Evolutionary conservation across 371 early-diverging fungal genomes (phyloP).

Genomic region (Entomophthora muscae): DNA sequence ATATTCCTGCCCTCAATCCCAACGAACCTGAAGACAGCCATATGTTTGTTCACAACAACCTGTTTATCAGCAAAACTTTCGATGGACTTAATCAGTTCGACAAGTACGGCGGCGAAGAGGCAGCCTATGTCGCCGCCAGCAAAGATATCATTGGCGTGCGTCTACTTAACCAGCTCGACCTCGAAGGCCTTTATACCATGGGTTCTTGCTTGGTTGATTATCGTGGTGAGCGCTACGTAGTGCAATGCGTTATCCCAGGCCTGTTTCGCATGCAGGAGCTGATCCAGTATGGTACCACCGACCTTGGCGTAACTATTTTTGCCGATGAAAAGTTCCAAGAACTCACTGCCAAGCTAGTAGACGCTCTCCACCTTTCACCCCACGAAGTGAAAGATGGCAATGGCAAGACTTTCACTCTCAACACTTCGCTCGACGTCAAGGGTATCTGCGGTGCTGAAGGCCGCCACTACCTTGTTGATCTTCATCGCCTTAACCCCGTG

Average conservation of each 20-base stretch:
- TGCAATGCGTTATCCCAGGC: conserved; percentile 86
- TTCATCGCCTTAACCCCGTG: conserved; percentile 75
- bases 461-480: conserved; percentile 77
- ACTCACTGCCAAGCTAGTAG: conserved; percentile 44
- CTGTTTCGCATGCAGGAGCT: conserved; percentile 60
- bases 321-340: conserved; percentile 59
- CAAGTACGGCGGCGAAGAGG: conserved; percentile 70
- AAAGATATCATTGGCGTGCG: conserved; percentile 87
- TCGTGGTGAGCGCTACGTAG: conserved; percentile 74
- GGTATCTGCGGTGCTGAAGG: conserved; percentile 82
- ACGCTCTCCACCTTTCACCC: conserved; percentile 59
- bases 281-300: conserved; percentile 79
- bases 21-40: conserved; percentile 52
- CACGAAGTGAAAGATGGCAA: conserved; percentile 54
- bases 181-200: conserved; percentile 59
- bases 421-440: conserved; percentile 78
- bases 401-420: conserved; percentile 37
- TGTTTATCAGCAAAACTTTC: conserved; percentile 82
- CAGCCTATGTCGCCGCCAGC: conserved; percentile 80
- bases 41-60: conserved; percentile 87
- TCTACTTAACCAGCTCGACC: conserved; percentile 50
- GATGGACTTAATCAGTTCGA: conserved; percentile 76
- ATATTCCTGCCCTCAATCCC: conserved; percentile 65
- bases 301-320: conserved; percentile 52
- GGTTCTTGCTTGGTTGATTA: conserved; percentile 85